Conservation (phyloP, 108 stramenopile genomes). For the Nitzschia palea region DNA sequence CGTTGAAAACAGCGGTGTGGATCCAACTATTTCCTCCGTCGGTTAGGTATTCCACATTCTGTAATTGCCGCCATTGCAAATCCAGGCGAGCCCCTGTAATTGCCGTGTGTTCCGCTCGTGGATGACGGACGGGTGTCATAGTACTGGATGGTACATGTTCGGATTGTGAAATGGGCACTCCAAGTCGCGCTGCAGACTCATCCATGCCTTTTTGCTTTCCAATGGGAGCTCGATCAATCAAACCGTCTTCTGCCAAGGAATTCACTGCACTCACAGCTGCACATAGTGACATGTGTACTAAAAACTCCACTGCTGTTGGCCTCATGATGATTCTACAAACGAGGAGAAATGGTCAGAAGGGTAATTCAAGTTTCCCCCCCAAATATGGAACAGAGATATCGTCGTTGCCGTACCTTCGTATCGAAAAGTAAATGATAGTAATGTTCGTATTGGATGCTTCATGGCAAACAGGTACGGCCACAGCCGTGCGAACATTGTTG, state of each 20-base stretch:
- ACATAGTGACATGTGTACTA: slow-evolving; percentile 81
- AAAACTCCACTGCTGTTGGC: slow-evolving; percentile 81
- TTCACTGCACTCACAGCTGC: slow-evolving; percentile 79
- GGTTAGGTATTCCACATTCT: slow-evolving; percentile 89
- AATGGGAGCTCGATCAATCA: slow-evolving; percentile 29
- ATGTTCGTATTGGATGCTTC: slow-evolving; percentile 75
- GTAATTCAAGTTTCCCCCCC: too few relatives aligned
- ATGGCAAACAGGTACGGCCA: slow-evolving; percentile 89
- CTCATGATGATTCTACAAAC: slow-evolving; percentile 72
- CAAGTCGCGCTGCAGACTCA: not conserved
- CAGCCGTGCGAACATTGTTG: slow-evolving; percentile 85
- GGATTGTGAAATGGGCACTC: slow-evolving; percentile 2
- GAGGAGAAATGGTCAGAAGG: not conserved
- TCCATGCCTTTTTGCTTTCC: not conserved
- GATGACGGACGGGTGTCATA: slow-evolving; percentile 15
- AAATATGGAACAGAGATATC: not conserved
- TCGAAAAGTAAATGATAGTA: slow-evolving; percentile 87
- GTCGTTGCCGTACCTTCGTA: slow-evolving; percentile 63
- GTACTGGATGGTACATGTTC: slow-evolving; percentile 16
- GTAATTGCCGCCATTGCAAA: slow-evolving; percentile 76
- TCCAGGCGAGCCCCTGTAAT: slow-evolving; percentile 79
- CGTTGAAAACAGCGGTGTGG: slow-evolving; percentile 82
- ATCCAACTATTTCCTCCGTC: slow-evolving; percentile 93
- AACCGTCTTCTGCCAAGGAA: slow-evolving; percentile 62
- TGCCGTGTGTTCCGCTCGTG: slow-evolving; percentile 42